phyloP scores from a whole-genome alignment of 208 protist species.

The Wallacemonas sp. region DNA sequence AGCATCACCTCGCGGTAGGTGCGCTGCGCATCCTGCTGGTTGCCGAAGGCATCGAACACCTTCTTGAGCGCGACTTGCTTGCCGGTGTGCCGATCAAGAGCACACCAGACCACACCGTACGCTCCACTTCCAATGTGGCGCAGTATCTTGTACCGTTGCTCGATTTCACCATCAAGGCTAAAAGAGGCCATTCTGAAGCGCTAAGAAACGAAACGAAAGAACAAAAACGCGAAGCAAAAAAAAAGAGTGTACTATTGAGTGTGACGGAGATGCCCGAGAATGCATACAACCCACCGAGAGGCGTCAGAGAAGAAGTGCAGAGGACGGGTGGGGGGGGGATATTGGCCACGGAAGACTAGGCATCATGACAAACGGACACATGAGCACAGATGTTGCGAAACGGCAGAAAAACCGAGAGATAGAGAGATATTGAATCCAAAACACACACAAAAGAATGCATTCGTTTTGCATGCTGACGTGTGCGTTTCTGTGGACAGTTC shows the following conservation, averaged over 20 bases:
- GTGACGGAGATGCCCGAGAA: no score
- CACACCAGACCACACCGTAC: slow-evolving; percentile 96
- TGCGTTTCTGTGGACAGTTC: background rate
- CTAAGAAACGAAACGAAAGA: slow-evolving; percentile 2
- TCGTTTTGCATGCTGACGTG: background rate
- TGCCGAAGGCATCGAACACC: slow-evolving; percentile 97
- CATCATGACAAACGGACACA: no score
- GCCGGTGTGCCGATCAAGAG: slow-evolving; percentile 84
- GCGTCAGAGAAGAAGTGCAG: no score
- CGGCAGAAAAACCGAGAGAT: background rate
- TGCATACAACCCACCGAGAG: no score
- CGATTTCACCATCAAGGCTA: slow-evolving; percentile 89
- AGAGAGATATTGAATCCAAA: background rate
- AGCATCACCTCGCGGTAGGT: slow-evolving; percentile 98
- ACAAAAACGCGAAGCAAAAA: slow-evolving; percentile 13
- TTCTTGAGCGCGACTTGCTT: slow-evolving; percentile 95
- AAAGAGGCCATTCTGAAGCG: slow-evolving; percentile 57
- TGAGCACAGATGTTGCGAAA: no score
- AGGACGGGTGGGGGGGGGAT: no score
- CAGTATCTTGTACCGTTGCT: slow-evolving; percentile 92
- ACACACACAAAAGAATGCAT: background rate
- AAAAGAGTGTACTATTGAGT: no score
- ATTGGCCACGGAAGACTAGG: no score
- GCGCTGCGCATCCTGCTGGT: slow-evolving; percentile 90
- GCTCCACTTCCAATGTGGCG: slow-evolving; percentile 95